Conservation (phyloP, 2,329 filamentous ascomycete genomes). For the Cytospora schulzeri region DNA sequence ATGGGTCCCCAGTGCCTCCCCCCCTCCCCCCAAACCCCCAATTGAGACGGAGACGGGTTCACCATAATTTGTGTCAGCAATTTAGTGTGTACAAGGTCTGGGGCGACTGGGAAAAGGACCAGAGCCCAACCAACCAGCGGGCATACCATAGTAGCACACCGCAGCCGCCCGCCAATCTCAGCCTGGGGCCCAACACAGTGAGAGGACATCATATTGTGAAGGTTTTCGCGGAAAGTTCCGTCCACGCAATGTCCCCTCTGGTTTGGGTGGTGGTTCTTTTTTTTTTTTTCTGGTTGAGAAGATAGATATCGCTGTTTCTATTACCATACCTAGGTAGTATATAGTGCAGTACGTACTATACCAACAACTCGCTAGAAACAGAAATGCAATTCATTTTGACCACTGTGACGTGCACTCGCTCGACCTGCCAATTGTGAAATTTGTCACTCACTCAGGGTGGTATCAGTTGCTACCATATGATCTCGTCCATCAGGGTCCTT, state of each 20-base stretch:
- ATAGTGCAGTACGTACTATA: too few species aligned
- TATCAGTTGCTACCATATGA: background rate
- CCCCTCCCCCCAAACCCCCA: background rate
- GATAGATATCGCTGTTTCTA: too few species aligned
- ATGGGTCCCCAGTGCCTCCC: too few species aligned
- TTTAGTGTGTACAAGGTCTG: background rate
- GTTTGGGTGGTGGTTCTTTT: background rate
- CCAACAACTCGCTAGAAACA: too few species aligned
- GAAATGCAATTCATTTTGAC: too few species aligned
- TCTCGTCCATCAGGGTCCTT: background rate
- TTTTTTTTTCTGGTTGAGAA: too few species aligned
- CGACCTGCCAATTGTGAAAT: background rate
- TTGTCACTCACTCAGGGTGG: background rate
- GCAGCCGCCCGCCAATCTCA: background rate
- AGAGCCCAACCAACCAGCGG: background rate
- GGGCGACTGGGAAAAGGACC: background rate
- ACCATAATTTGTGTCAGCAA: background rate
- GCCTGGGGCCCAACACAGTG: background rate
- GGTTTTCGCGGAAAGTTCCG: background rate
- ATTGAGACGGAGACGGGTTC: background rate
- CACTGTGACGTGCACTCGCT: background rate
- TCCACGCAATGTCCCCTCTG: background rate
- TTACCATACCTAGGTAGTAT: too few species aligned
- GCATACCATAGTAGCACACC: background rate
- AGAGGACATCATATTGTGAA: background rate